Evolutionary conservation across 2,329 filamentous ascomycete genomes (phyloP), one percentile per base, ranked within the genome.

Genomic region (Verticillium klebahnii): DNA sequence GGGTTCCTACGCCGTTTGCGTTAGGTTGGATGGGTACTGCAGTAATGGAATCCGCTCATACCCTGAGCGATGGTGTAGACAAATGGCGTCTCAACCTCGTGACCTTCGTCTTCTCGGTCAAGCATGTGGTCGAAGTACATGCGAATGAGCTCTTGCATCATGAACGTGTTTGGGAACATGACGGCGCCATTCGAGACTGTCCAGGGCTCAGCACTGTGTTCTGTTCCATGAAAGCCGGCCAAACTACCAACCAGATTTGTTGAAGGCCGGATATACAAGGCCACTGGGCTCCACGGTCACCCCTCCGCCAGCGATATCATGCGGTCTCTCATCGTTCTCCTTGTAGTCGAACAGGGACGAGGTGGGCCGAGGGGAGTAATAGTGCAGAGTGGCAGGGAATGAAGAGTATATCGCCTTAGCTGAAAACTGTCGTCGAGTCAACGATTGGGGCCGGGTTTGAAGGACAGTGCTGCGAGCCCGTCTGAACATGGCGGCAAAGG

Each of bases 141-240:
- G 3, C 67, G 64, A 2, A 66, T 15, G 23, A 29, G 29, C 39
- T 67, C 66, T 15, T 68, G 66, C 64, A 64, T 63, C 55, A 57
- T 61, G n/a, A 67, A 67, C 1, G 67, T 67, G 50, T 68, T 67
- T 5, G 67, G 67, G n/a, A 60, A 67, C 66, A 67, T 66, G 36
- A 62, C 36, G 1, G 63, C 65, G 19, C 67, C 66, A 45, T 67
- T 68, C 1, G 45, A 60, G 34, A 55, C 59, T 60, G 40, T 37
- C n/a, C 6, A 45, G 39, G 15, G 17, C n/a, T n/a, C 39, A 45
- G 4, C 39, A 6, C 15, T 19, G 15, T n/a, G 17, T 45, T 8
- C 17, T n/a, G 17, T 45, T 8, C 17, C 15, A 29, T 6, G 17
- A 17, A n/a, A 45, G 6, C 15, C 39, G 39, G 39, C 39, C 17